These are phyloP conservation scores for Epichloe sp. DNA, from an alignment of 2,329 filamentous ascomycete species.

Conservation along the genomic window DNA sequence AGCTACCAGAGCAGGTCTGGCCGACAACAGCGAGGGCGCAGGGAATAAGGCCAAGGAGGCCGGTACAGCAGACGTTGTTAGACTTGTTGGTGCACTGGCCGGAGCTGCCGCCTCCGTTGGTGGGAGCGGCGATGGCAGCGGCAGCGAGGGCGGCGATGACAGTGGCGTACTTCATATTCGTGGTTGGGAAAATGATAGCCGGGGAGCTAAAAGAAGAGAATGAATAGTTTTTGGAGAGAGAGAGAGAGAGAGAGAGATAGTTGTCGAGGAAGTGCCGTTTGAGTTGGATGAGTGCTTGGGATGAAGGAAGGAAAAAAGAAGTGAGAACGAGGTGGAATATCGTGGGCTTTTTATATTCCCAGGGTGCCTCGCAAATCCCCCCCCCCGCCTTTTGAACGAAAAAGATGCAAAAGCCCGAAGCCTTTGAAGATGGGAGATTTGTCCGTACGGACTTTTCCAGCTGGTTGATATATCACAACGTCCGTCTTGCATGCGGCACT, in stretches of 20 bases:
- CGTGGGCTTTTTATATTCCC: constrained; percentile 2
- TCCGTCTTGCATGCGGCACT: neutral
- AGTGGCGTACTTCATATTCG: constrained; percentile 5
- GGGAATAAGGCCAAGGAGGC: neutral
- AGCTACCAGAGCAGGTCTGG: neutral
- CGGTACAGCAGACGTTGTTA: constrained; percentile 1
- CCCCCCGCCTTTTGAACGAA: no score
- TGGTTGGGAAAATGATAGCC: neutral
- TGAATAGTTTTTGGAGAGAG: neutral
- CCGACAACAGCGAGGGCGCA: neutral
- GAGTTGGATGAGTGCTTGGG: neutral
- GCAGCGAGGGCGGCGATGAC: constrained; percentile 3
- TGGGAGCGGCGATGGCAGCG: constrained; percentile 1
- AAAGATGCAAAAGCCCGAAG: no score
- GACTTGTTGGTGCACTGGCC: neutral
- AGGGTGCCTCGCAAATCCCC: no score
- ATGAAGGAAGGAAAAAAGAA: neutral
- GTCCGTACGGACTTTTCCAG: neutral
- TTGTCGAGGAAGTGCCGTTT: neutral
- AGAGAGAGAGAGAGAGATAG: neutral
- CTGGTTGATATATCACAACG: neutral
- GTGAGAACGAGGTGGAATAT: neutral
- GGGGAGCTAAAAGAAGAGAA: neutral
- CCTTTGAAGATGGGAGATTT: neutral
- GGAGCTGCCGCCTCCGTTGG: neutral